Evolutionary conservation across 192 early-diverging fungal genomes (phyloP), one percentile per base, ranked within the genome.

Genomic region (Mortierella hygrophila): DNA sequence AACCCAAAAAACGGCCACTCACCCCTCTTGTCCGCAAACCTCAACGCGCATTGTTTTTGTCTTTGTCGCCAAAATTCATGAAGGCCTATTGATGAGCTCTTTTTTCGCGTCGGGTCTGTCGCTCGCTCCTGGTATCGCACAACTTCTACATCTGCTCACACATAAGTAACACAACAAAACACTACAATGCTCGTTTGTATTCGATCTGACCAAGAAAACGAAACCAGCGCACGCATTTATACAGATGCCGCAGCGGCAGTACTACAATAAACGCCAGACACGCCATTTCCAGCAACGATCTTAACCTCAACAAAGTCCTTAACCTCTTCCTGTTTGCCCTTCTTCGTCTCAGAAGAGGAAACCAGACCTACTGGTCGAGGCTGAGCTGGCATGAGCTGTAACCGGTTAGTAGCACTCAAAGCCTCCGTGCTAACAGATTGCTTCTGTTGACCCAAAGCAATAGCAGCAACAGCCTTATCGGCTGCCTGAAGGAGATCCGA

Each of bases 271-370:
- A 85, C 86, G 2, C 72, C 86, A 20, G 89, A 88, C 13, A 90
- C 73, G 0, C 89, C 89, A 26, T 79, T 73, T 35, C 89, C 89
- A 23, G 89, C 89, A 35, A 76, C 77, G 32, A 90, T 80, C 78
- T 78, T 90, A 23, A 85, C 54, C 23, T 88, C 89, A 20, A 90
- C 69, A 55, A 70, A 23, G 3, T 68, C 47, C 29, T 54, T 35
- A 32, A 13, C 44, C 23, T 55, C 72, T 37, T 20, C 72, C 32
- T 68, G 41, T 18, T 20, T 52, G 76, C 11, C 65, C 49, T 41
- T 54, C 70, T 72, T 68, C 29, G 42, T 1, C 35, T 68, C 38
- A 3, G 70, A 29, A 21, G 6, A 10, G 60, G 57, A 57, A 6
- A n/a, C 20, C 37, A 46, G 20, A 11, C 72, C 75, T 46, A 15